phyloP scores from a whole-genome alignment of 768 basidiomycete genomes.

The Podaxis rugospora region DNA sequence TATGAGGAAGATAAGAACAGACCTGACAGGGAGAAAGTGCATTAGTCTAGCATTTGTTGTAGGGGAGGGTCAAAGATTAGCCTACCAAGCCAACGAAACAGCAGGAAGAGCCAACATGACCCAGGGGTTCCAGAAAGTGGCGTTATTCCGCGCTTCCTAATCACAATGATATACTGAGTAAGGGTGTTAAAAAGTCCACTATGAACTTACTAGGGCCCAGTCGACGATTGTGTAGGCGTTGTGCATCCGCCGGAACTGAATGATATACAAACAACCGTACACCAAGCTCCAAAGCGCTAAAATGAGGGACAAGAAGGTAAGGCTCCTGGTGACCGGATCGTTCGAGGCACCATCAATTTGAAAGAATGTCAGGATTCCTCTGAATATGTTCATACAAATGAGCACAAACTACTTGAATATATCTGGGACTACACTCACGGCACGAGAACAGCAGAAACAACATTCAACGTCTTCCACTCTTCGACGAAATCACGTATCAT shows the following conservation, averaged over 20 bases:
- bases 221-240: neutral
- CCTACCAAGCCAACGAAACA: constrained; percentile 56
- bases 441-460: neutral
- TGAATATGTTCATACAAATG: neutral
- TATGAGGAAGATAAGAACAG: neutral
- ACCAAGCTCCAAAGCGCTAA: constrained; percentile 3
- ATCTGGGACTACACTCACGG: neutral
- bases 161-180: neutral
- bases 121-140: constrained; percentile 57
- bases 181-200: too few species aligned
- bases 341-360: neutral
- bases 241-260: constrained; percentile 4
- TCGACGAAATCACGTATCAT: neutral
- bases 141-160: constrained; percentile 46
- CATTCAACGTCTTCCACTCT: neutral
- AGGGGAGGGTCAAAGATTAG: neutral
- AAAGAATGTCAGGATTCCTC: neutral
- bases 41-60: neutral
- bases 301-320: constrained; percentile 1
- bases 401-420: neutral
- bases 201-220: constrained; percentile 5
- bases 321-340: constrained; percentile 1
- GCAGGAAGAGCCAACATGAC: constrained; percentile 58
- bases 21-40: neutral
- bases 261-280: constrained; percentile 7